These are phyloP conservation scores for Yamadazyma membranifaciens DNA, from an alignment of 1,139 yeast species.

Conservation along the genomic window DNA sequence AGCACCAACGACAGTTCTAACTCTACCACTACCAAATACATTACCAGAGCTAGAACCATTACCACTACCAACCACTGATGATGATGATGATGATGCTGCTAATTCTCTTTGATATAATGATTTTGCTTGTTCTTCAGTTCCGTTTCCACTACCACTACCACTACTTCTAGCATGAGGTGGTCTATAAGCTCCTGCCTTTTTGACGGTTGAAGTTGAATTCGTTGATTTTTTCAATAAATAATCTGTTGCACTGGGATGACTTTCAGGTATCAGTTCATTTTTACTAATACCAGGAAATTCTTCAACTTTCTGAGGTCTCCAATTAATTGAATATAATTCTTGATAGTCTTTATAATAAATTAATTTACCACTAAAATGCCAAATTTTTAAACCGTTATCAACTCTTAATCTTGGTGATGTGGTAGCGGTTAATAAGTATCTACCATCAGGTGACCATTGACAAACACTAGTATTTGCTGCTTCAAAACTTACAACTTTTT, in stretches of 20 bases:
- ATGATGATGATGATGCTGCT: constrained; percentile 1
- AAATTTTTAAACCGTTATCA: constrained; percentile 89
- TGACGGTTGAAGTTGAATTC: constrained; percentile 35
- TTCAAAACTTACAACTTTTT: constrained; percentile 76
- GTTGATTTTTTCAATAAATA: constrained; percentile 46
- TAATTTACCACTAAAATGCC: constrained; percentile 89
- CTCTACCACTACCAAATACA: constrained; percentile 23
- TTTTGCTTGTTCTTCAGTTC: constrained; percentile 29
- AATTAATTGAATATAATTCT: constrained; percentile 77
- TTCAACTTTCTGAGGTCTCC: constrained; percentile 77
- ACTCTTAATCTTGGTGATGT: constrained; percentile 96
- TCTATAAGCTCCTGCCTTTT: constrained; percentile 84
- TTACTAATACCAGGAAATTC: constrained; percentile 59
- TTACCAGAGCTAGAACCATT: constrained; percentile 18
- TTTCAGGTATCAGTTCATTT: constrained; percentile 55
- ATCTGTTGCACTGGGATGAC: constrained; percentile 68
- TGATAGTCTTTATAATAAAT: constrained; percentile 74
- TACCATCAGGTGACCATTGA: constrained; percentile 99
- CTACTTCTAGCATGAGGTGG: constrained; percentile 86
- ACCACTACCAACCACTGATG: constrained; percentile 5
- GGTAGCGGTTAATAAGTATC: constrained; percentile 90
- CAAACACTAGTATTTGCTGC: constrained; percentile 95
- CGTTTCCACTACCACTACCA: constrained; percentile 19
- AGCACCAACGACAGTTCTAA: constrained; percentile 43
- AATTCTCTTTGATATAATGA: constrained; percentile 60